Percentiles rank a stretch among this genome's conserved stretches.
Evolutionary conservation across 169 alveolate species (phyloP).

Genomic region (Plasmodium gonderi): DNA sequence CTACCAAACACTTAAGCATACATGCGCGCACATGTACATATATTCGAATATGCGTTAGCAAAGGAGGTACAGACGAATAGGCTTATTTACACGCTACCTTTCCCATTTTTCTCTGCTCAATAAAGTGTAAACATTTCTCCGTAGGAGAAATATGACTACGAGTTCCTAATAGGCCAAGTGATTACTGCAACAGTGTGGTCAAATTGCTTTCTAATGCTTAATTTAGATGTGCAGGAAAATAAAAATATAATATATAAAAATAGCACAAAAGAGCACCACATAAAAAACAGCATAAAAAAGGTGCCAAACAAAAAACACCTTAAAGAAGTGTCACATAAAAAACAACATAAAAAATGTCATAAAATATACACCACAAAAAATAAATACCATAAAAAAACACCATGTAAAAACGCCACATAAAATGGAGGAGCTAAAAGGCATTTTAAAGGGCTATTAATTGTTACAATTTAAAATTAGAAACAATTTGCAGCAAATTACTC

Average conservation of each 20-base stretch:
- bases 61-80: not conserved
- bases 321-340: not conserved
- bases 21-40: not conserved
- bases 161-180: too few species aligned
- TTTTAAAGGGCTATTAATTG: not conserved
- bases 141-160: too few species aligned
- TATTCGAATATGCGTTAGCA: not conserved
- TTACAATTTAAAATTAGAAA: not conserved
- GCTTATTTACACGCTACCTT: not conserved
- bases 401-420: not conserved
- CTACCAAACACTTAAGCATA: too few species aligned
- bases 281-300: not conserved
- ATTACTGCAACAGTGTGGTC: not conserved
- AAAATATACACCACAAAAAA: not conserved
- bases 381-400: not conserved
- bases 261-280: not conserved
- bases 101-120: not conserved
- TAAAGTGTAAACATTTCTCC: not conserved
- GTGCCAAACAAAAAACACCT: not conserved
- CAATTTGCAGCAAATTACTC: not conserved
- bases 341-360: not conserved
- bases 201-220: not conserved
- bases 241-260: not conserved
- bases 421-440: not conserved
- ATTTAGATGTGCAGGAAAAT: not conserved